These are phyloP conservation scores for Wallacemonas sp. DNA, from an alignment of 208 protist species.

Conservation along the genomic window DNA sequence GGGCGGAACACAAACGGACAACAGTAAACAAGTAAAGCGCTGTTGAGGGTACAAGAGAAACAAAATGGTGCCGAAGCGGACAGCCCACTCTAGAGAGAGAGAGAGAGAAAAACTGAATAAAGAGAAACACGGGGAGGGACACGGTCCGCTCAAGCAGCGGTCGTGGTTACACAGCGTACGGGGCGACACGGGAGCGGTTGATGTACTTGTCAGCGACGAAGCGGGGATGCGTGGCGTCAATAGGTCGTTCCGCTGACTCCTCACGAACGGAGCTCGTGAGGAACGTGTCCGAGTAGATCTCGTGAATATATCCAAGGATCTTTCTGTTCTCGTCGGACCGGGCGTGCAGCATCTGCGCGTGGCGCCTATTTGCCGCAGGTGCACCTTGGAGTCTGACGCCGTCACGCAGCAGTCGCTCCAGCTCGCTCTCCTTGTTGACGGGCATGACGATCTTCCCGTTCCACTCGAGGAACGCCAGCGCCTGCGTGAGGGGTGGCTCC, in stretches of 20 bases:
- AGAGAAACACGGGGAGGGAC: no score
- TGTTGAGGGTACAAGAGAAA: no score
- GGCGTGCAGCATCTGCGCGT: neutral
- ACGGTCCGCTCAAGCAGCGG: no score
- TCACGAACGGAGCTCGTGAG: neutral
- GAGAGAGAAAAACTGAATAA: no score
- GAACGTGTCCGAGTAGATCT: neutral
- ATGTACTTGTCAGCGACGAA: constrained; percentile 39
- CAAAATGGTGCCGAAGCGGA: no score
- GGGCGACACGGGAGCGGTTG: constrained; percentile 10
- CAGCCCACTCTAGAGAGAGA: no score
- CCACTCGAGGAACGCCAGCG: constrained; percentile 13
- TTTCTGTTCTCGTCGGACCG: neutral
- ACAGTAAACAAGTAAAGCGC: no score
- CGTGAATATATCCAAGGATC: constrained; percentile 1
- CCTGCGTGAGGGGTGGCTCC: constrained; percentile 15
- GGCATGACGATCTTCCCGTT: constrained; percentile 26
- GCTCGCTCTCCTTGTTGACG: neutral
- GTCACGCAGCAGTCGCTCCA: constrained; percentile 9
- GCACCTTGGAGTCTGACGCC: constrained; percentile 1
- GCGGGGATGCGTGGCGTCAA: constrained; percentile 36
- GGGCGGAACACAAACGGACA: no score
- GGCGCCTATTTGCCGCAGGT: neutral
- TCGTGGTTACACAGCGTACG: neutral
- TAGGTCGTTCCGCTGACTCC: constrained; percentile 12